Base-by-base conservation (phyloP, 768 basidiomycete genomes). In the Tylopilus felleus region DNA sequence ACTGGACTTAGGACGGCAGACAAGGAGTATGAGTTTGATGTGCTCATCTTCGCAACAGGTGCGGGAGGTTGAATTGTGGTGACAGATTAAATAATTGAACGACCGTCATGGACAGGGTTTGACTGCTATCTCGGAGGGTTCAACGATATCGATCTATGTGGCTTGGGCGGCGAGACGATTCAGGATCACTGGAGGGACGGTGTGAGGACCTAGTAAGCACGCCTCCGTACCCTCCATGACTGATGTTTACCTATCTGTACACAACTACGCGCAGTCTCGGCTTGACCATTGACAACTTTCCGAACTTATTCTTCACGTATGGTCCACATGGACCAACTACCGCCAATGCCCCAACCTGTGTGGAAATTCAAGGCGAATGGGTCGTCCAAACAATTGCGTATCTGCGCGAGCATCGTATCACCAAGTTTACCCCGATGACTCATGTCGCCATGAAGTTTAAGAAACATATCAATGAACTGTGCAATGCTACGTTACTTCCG, bases 11-110 rank as follows among this genome's bases (percentile, higher is more conserved):
- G 27, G 25, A 58, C 56, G 21, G 8, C 36, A 2, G 8, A 52
- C 21, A 52, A 28, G 42, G 44, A 58, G 33, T 48, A 59, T 21
- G 48, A 58, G 10, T 17, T 55, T 8, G 60, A 62, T n/a, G 53
- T 59, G 8, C 49, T 62, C 19, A 4, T 58, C 31, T 38, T 62
- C 35, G 60, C 61, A n/a, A 59, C 60, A 23, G 60, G 61, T 62
- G 35, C 8, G 50, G 3, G 27, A 4, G 4, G 17, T 4, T 19
- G 14, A 6, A 7, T 19, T 1, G 33, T 3, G 5, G 27, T 12
- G 35, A 47, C 10, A 0, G 13, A 23, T n/a, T 14, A 14, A 17
- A 38, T 43, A 16, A 47, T n/a, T n/a, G n/a, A n/a, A 35, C 3
- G 33, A 9, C n/a, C n/a, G 38, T 3, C 13, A 25, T 36, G 47